These are phyloP conservation scores for Aspergillus sp. DNA, from an alignment of 2,329 filamentous ascomycete species.

Conservation along the genomic window DNA sequence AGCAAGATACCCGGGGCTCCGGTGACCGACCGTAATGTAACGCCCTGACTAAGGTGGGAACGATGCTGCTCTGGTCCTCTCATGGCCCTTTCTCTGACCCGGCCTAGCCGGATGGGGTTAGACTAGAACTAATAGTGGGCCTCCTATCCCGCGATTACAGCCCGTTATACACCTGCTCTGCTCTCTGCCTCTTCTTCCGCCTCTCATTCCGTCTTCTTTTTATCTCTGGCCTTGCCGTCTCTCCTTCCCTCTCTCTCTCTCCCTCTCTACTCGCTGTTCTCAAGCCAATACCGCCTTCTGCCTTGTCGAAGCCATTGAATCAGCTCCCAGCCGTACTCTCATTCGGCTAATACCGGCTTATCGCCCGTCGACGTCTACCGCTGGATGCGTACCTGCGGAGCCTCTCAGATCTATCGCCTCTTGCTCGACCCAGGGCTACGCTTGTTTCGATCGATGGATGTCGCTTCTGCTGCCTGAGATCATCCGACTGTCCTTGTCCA, in stretches of 20 bases:
- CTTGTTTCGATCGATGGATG: not conserved
- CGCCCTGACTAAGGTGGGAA: slow-evolving; percentile 7
- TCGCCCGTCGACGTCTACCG: not conserved
- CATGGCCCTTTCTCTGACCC: slow-evolving; percentile 12
- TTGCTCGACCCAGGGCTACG: not conserved
- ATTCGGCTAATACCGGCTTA: slow-evolving; percentile 3
- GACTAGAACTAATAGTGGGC: not conserved
- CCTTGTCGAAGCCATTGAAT: no score
- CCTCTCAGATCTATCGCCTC: not conserved
- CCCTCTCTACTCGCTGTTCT: not conserved
- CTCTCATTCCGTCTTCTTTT: slow-evolving; percentile 1
- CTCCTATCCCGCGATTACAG: not conserved
- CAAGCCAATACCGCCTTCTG: not conserved
- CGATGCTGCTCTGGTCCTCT: slow-evolving; percentile 11
- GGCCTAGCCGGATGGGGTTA: not conserved
- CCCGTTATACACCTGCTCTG: no score
- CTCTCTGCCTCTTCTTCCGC: not conserved
- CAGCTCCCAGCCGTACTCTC: not conserved
- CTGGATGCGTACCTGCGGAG: not conserved
- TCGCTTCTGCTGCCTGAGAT: not conserved
- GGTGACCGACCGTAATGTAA: slow-evolving; percentile 5
- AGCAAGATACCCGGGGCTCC: slow-evolving; percentile 2
- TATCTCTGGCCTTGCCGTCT: slow-evolving; percentile 1
- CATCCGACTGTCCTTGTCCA: not conserved
- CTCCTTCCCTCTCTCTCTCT: slow-evolving; percentile 1